These are phyloP conservation scores for Neopestalotiopsis sp. DNA, from an alignment of 2,329 filamentous ascomycete species.

Conservation along the genomic window DNA sequence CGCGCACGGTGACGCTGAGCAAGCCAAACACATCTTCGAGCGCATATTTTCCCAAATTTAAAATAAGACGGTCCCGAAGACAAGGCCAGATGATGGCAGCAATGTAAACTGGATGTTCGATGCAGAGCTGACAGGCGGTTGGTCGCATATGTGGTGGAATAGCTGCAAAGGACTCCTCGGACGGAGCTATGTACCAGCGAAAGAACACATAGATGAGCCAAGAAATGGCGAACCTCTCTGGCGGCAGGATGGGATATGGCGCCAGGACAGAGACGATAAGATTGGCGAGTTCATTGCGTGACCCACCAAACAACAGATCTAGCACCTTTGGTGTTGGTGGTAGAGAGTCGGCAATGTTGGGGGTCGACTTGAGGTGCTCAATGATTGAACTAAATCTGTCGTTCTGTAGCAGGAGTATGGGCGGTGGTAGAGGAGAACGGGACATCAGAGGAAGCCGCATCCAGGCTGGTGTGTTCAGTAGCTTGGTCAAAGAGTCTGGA, in stretches of 20 bases:
- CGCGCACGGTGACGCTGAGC: constrained; percentile 6
- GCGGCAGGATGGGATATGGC: not conserved
- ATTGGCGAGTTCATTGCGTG: constrained; percentile 6
- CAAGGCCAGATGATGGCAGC: not conserved
- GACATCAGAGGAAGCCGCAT: not conserved
- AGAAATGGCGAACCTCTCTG: constrained; percentile 3
- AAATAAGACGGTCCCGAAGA: not conserved
- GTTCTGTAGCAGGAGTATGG: not conserved
- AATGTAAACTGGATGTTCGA: not conserved
- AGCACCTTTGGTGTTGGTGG: constrained; percentile 6
- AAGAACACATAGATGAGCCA: constrained; percentile 8
- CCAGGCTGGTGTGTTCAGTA: constrained; percentile 2
- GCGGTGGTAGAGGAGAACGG: not conserved
- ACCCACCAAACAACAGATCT: not conserved
- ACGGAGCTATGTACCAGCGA: constrained; percentile 5
- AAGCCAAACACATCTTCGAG: constrained; percentile 3
- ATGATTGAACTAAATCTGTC: constrained; percentile 3
- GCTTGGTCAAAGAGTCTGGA: not conserved
- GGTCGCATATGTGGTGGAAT: constrained; percentile 8
- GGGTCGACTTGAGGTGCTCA: not conserved
- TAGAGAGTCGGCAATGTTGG: not conserved
- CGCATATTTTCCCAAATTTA: not conserved
- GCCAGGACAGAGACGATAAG: not conserved
- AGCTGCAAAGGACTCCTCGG: not conserved
- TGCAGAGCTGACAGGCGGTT: not conserved